Evolutionary conservation across 129 eudicot genomes (phyloP), one percentile per base, ranked within the genome.

Genomic region (Centella asiatica): DNA sequence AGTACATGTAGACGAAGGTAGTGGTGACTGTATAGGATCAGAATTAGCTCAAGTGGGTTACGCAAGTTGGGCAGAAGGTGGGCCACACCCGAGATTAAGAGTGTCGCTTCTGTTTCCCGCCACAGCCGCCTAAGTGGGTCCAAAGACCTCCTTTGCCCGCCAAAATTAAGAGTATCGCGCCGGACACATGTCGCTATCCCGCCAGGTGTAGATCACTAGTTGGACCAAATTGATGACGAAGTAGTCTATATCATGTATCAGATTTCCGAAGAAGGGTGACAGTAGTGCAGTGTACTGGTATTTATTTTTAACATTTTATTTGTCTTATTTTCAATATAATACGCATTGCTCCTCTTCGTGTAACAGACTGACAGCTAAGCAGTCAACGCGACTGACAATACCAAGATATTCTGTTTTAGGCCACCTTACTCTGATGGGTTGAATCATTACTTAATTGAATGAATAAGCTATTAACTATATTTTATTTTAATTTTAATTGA

Each of bases 31-130:
- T 50, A 20, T 15, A 13, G 0, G 2, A 19, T 0, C 1, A 42
- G 5, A 3, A 20, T 36, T 33, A 51, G 50, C 48, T 44, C 54
- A 65, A 74, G 74, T 74, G 67, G 60, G 34, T 13, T 33, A 74
- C 71, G 84, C 60, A 70, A 67, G 62, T 25, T 17, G 69, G 42
- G 72, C 63, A 65, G 49, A 51, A 62, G 26, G 69, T 24, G 57
- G 57, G 11, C 15, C 54, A 20, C 23, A 48, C 10, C 23, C 0
- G 23, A n/a, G 52, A 40, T 48, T 46, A 9, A 11, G 73, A 47
- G 40, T 26, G 0, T 75, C 52, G 78, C 75, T 75, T 72, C 75
- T 12, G 27, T 36, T 79, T 64, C 81, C 74, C 80, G 80, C 85
- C 63, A 79, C 12, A 71, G 39, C 22, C 71, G 62, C 75, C 50